A percentile compares a stretch with the other conserved stretches of the same genome.
These are phyloP conservation scores for Artomyces pyxidatus DNA, from an alignment of 768 basidiomycete genomes.

Conservation along the genomic window DNA sequence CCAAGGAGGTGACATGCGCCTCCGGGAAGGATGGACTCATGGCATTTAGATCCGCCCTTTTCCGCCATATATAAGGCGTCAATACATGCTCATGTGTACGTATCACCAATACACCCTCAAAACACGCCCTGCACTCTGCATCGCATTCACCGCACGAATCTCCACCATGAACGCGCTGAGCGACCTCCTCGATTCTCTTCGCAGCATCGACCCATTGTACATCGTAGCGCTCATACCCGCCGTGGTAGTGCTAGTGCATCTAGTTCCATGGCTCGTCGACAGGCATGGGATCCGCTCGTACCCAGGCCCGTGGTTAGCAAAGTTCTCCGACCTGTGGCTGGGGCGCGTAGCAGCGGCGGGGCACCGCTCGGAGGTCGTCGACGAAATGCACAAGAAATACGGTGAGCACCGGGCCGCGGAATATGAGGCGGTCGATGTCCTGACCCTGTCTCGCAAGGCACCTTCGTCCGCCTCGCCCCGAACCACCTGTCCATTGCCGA, in stretches of 20 bases:
- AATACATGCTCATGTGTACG: too few relatives aligned
- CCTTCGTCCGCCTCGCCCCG: conserved; percentile 35
- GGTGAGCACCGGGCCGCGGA: conserved; percentile 20
- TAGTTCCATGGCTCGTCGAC: conserved; percentile 28
- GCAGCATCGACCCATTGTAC: neutral
- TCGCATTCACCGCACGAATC: neutral
- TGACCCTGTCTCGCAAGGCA: conserved; percentile 18
- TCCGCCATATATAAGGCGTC: too few relatives aligned
- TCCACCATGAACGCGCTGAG: conserved; percentile 2
- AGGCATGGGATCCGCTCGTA: conserved; percentile 23
- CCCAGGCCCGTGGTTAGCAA: conserved; percentile 34
- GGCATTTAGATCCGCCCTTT: too few relatives aligned
- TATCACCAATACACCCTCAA: too few relatives aligned
- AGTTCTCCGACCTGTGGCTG: conserved; percentile 32
- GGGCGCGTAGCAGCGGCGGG: conserved; percentile 27
- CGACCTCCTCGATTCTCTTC: neutral
- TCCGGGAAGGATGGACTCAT: too few relatives aligned
- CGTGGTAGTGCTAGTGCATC: conserved; percentile 20
- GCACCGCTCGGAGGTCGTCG: conserved; percentile 27
- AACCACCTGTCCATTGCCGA: conserved; percentile 41
- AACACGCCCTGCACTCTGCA: neutral
- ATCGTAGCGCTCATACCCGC: conserved; percentile 6
- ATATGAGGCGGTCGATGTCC: neutral
- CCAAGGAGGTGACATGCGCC: neutral
- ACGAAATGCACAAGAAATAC: conserved; percentile 32